Evolutionary conservation across 2,329 filamentous ascomycete genomes (phyloP).

Genomic region (Fusarium subtropicale): DNA sequence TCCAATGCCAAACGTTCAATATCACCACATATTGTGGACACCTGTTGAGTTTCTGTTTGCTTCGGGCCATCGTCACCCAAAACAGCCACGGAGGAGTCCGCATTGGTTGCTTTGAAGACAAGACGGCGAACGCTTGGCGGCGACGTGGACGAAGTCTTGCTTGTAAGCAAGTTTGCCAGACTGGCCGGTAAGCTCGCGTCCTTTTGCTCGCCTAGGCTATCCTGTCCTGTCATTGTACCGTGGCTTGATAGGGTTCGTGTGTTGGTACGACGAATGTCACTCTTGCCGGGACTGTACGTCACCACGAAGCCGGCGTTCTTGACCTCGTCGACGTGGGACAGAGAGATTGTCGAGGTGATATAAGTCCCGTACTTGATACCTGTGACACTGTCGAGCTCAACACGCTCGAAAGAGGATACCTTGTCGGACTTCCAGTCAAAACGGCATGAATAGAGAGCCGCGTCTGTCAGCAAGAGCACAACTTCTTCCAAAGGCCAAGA

Average conservation of each 20-base stretch:
- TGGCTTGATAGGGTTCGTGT: constrained; percentile 79
- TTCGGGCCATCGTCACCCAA: constrained; percentile 58
- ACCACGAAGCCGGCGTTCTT: constrained; percentile 89
- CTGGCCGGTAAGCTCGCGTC: constrained; percentile 48
- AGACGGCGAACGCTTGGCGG: constrained; percentile 24
- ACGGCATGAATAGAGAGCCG: constrained; percentile 86
- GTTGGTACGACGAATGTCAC: constrained; percentile 82
- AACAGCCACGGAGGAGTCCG: constrained; percentile 66
- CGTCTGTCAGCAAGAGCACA: constrained; percentile 86
- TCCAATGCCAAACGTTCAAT: constrained; percentile 75
- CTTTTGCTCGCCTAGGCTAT: constrained; percentile 35
- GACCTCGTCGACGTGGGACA: constrained; percentile 78
- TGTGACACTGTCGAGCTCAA: constrained; percentile 79
- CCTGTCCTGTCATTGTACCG: constrained; percentile 48
- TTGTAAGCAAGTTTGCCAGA: constrained; percentile 58
- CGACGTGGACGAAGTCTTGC: constrained; percentile 45
- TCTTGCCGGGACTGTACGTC: constrained; percentile 77
- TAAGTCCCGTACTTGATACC: constrained; percentile 85
- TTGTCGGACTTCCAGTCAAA: constrained; percentile 98
- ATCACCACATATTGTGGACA: constrained; percentile 77
- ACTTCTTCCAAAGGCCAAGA: constrained; percentile 86
- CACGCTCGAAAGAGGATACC: constrained; percentile 88
- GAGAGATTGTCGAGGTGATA: constrained; percentile 86
- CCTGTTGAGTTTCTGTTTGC: constrained; percentile 66
- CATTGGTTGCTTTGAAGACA: constrained; percentile 49